Evolutionary conservation across 306 rosid genomes (phyloP), one percentile per base, ranked within the genome.

Genomic region (Quercus engelmannii): DNA sequence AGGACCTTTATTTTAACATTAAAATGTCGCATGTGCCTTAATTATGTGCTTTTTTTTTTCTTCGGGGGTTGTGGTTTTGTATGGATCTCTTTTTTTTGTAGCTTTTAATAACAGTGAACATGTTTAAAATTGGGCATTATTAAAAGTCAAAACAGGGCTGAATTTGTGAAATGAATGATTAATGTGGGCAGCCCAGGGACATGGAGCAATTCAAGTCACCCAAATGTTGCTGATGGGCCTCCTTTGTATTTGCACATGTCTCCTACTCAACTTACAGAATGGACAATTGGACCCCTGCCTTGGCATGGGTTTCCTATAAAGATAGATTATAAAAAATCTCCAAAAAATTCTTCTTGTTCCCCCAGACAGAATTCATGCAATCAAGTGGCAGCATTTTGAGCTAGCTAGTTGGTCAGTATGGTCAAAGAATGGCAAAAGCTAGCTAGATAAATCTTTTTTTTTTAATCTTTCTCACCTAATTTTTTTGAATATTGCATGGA

Each of bases 251-350:
- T 71, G 64, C 65, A 43, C 54, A 1, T 85, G 91, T 74, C 79
- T 79, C 86, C 90, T 38, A 4, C 35, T 33, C 18, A 6, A 67
- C 76, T 15, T 28, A 71, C 80, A 4, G 0, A 41, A 70, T 31
- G 70, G 78, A 64, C 80, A 71, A 21, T 70, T 17, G 80, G 28
- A 31, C 75, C 79, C 75, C 75, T 67, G 4, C 25, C 33, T 46
- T n/a, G 23, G 75, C 69, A 63, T 73, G 63, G 79, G 76, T 73
- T 77, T 57, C 61, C 35, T 77, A 25, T 17, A 49, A 67, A 69
- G 23, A 41, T 8, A 74, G 76, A 78, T 81, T 61, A 76, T n/a
- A 31, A 64, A 79, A 73, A 79, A 81, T 84, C 88, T 78, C 67
- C 7, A 54, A 33, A 8, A 52, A 79, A 59, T 78, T 74, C 74